A percentile compares a stretch with the other conserved stretches of the same genome.
phyloP scores from a whole-genome alignment of 148 eudicot species.

The Euryodendron excelsum region DNA sequence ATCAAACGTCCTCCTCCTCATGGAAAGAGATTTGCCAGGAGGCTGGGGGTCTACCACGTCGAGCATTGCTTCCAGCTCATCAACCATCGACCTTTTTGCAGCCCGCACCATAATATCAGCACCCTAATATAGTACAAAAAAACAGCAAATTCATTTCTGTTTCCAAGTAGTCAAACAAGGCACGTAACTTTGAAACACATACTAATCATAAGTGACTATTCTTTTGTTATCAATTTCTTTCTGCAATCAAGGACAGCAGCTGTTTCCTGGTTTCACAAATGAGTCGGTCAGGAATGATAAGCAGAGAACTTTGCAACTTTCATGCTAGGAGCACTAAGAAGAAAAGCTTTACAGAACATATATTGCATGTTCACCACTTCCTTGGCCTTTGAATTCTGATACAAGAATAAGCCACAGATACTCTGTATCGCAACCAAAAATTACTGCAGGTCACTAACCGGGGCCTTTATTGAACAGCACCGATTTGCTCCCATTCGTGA shows the following conservation, averaged over 20 bases:
- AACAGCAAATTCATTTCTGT: background rate
- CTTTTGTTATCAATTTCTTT: background rate
- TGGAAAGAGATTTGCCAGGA: constrained; percentile 44
- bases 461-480: background rate
- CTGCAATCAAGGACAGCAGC: too few species aligned
- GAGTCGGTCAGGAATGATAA: background rate
- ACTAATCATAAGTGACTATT: background rate
- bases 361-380: background rate
- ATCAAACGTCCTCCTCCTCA: constrained; percentile 85
- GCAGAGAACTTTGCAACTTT: background rate
- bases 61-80: constrained; percentile 97
- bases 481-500: too few species aligned
- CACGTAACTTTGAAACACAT: background rate
- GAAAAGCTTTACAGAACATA: background rate
- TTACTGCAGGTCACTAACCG: background rate
- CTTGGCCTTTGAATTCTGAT: background rate
- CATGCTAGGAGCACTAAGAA: background rate
- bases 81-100: constrained; percentile 90
- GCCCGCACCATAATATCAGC: constrained; percentile 84
- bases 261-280: too few species aligned
- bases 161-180: background rate
- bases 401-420: background rate
- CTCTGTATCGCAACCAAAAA: background rate
- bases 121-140: constrained; percentile 41
- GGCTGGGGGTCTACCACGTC: constrained; percentile 96